A percentile compares a stretch with the other conserved stretches of the same genome.
These are phyloP conservation scores for Neoboletus magnificus DNA, from an alignment of 768 basidiomycete species.

Conservation along the genomic window DNA sequence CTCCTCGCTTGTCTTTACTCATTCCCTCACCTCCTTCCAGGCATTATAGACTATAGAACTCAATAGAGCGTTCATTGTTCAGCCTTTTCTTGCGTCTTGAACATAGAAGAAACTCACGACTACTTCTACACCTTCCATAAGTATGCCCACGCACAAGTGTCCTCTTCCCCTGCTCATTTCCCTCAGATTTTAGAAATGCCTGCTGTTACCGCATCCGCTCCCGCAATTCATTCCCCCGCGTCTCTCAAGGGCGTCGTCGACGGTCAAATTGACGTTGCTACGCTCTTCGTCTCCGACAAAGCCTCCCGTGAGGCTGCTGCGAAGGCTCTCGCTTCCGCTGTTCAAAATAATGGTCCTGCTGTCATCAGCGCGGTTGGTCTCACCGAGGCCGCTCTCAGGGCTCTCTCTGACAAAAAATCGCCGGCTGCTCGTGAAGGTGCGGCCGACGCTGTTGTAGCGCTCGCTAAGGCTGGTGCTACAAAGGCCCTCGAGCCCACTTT, in stretches of 20 bases:
- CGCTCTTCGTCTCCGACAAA: constrained; percentile 86
- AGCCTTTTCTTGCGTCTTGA: constrained; percentile 24
- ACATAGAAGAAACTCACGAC: constrained; percentile 34
- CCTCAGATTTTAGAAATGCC: constrained; percentile 69
- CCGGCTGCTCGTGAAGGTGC: constrained; percentile 89
- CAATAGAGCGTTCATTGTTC: constrained; percentile 53
- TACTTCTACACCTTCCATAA: constrained; percentile 38
- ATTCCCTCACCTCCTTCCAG: constrained; percentile 21
- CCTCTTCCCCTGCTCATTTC: neutral
- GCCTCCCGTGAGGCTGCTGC: constrained; percentile 71
- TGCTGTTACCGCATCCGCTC: constrained; percentile 65
- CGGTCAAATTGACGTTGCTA: constrained; percentile 64
- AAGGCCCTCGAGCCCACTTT: constrained; percentile 87
- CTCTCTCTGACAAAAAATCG: constrained; percentile 93
- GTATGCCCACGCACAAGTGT: constrained; percentile 31
- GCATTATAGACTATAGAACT: constrained; percentile 41
- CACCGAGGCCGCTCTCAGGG: constrained; percentile 72
- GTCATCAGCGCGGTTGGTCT: constrained; percentile 70
- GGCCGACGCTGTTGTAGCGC: constrained; percentile 60
- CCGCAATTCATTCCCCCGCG: constrained; percentile 57
- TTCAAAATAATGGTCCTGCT: constrained; percentile 81
- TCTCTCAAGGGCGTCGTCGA: constrained; percentile 70
- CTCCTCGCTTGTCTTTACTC: neutral
- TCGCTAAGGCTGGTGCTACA: constrained; percentile 68
- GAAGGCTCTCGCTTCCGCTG: constrained; percentile 63